A percentile compares a stretch with the other conserved stretches of the same genome.
Evolutionary conservation across 2,329 filamentous ascomycete genomes (phyloP).

Genomic region (Diplodia scrobiculata): DNA sequence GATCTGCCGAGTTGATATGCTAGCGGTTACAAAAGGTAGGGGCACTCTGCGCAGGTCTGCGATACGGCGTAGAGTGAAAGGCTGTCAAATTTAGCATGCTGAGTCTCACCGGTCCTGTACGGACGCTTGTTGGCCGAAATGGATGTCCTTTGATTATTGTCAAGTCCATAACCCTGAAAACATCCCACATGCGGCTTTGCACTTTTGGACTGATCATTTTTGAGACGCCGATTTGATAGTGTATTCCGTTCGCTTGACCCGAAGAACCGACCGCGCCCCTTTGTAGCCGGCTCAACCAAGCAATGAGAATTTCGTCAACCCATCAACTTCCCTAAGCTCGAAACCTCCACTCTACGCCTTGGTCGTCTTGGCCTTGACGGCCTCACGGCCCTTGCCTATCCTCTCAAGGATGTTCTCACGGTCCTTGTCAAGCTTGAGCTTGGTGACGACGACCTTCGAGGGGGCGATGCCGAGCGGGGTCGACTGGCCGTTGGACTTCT

Average conservation of each 20-base stretch:
- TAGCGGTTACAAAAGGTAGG: constrained; percentile 58
- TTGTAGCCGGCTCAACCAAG: constrained; percentile 36
- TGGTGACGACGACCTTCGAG: constrained; percentile 97
- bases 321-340: constrained; percentile 35
- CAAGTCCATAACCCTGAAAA: constrained; percentile 39
- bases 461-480: constrained; percentile 93
- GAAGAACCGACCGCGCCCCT: constrained; percentile 41
- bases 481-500: constrained; percentile 96
- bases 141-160: constrained; percentile 33
- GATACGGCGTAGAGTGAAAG: neutral
- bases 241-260: constrained; percentile 45
- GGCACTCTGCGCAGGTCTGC: neutral
- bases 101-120: neutral
- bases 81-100: constrained; percentile 11
- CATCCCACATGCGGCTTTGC: constrained; percentile 44
- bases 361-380: constrained; percentile 66
- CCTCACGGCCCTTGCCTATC: constrained; percentile 78
- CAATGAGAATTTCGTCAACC: constrained; percentile 46
- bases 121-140: constrained; percentile 7
- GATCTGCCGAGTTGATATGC: constrained; percentile 86
- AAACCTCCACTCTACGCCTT: constrained; percentile 49
- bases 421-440: constrained; percentile 97
- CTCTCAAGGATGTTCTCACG: constrained; percentile 84
- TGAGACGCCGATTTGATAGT: constrained; percentile 40
- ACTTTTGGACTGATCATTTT: constrained; percentile 35